These are phyloP conservation scores for Collybia mongolica DNA, from an alignment of 768 basidiomycete genomes.

Conservation along the genomic window DNA sequence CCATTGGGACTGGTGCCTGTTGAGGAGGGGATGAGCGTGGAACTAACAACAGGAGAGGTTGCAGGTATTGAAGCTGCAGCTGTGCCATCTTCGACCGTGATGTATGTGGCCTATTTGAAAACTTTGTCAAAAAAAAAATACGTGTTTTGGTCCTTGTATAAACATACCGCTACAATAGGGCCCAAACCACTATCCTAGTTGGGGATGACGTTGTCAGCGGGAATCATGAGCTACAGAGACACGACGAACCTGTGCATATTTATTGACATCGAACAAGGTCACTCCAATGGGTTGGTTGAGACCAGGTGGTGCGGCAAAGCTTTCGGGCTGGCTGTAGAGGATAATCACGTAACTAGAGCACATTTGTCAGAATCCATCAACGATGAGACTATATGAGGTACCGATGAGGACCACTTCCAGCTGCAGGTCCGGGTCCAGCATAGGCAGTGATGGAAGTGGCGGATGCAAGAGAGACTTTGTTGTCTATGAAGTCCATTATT, in stretches of 20 bases:
- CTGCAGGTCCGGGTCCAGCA: slow-evolving; percentile 67
- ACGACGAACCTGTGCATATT: slow-evolving; percentile 52
- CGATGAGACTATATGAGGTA: slow-evolving; percentile 20
- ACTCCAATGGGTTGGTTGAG: slow-evolving; percentile 52
- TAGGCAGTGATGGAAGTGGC: slow-evolving; percentile 60
- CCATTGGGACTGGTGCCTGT: slow-evolving; percentile 11
- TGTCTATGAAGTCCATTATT: slow-evolving; percentile 19
- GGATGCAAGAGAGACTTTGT: slow-evolving; percentile 39
- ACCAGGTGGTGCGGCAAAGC: slow-evolving; percentile 60
- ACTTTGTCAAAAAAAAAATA: too few relatives aligned
- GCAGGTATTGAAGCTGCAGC: slow-evolving; percentile 48
- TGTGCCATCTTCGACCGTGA: slow-evolving; percentile 70
- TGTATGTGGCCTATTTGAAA: slow-evolving; percentile 56
- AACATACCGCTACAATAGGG: slow-evolving; percentile 53
- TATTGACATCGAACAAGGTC: slow-evolving; percentile 51
- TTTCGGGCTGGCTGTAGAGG: slow-evolving; percentile 60
- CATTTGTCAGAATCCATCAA: neutral
- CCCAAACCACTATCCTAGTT: slow-evolving; percentile 54
- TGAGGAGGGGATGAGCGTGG: slow-evolving; percentile 42
- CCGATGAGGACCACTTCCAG: slow-evolving; percentile 76
- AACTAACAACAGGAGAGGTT: slow-evolving; percentile 66
- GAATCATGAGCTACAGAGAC: neutral
- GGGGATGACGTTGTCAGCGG: slow-evolving; percentile 1
- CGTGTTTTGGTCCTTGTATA: neutral
- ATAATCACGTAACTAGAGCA: slow-evolving; percentile 62